phyloP scores from a whole-genome alignment of 1,139 yeast genomes.

The Sugiyamaella paludigena region DNA sequence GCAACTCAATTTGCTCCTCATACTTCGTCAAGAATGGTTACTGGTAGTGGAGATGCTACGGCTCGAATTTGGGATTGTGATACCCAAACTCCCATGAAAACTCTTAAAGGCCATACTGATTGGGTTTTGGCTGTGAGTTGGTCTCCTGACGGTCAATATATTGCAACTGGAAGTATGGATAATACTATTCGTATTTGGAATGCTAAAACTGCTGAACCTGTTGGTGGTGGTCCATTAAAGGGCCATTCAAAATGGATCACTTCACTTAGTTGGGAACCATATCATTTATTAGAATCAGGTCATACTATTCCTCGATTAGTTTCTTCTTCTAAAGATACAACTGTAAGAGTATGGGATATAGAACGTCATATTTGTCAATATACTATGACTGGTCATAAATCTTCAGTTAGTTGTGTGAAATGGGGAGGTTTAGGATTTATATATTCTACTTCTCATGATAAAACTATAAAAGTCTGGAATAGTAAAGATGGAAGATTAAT shows the following conservation, averaged over 20 bases:
- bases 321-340: conserved; percentile 89
- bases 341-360: conserved; percentile 88
- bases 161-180: conserved; percentile 98
- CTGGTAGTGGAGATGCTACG: conserved; percentile 98
- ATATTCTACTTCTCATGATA: conserved; percentile 93
- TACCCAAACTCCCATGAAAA: conserved; percentile 84
- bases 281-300: conserved; percentile 69
- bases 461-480: conserved; percentile 92
- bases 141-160: conserved; percentile 86
- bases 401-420: conserved; percentile 87
- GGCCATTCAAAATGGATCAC: conserved; percentile 94
- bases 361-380: conserved; percentile 62
- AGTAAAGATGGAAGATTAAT: conserved; percentile 74
- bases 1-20: conserved; percentile 94
- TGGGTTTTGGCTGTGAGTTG: conserved; percentile 95
- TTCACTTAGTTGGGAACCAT: conserved; percentile 90
- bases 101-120: conserved; percentile 80
- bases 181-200: conserved; percentile 87
- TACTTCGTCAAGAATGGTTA: conserved; percentile 79
- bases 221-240: conserved; percentile 62
- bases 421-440: conserved; percentile 92
- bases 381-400: conserved; percentile 85
- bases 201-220: conserved; percentile 64
- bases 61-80: conserved; percentile 98
- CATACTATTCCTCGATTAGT: conserved; percentile 64